A percentile compares a stretch with the other conserved stretches of the same genome.
Evolutionary conservation across 75 land plant species (phyloP).

Genomic region (Pseudotsuga menziesii): DNA sequence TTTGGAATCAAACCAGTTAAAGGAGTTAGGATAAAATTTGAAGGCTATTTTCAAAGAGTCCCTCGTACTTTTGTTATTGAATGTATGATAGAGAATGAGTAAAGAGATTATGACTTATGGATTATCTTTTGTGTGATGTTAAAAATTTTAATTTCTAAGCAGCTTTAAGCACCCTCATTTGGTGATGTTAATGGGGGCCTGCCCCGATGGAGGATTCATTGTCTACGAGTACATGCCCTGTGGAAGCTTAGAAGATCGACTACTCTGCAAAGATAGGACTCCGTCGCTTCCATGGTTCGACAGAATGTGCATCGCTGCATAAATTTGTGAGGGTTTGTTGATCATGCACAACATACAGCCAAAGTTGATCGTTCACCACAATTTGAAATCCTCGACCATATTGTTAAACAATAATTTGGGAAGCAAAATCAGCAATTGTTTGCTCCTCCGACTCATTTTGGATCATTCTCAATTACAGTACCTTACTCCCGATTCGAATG

Average conservation of each 20-base stretch:
- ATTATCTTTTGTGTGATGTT: too few relatives aligned
- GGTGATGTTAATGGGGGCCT: slow-evolving; percentile 12
- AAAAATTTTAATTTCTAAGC: too few relatives aligned
- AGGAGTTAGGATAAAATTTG: too few relatives aligned
- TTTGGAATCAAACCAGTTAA: too few relatives aligned
- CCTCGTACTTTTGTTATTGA: too few relatives aligned
- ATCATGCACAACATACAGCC: slow-evolving; percentile 7
- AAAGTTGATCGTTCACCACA: slow-evolving; percentile 16
- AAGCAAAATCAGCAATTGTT: slow-evolving; percentile 19
- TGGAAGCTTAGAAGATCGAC: slow-evolving; percentile 25
- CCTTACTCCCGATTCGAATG: neutral
- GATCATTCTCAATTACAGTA: neutral
- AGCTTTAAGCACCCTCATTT: slow-evolving; percentile 14
- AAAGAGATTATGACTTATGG: too few relatives aligned
- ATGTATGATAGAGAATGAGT: too few relatives aligned
- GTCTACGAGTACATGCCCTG: slow-evolving; percentile 31
- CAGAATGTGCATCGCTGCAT: neutral
- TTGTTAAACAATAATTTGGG: slow-evolving; percentile 17
- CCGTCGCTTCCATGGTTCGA: slow-evolving; percentile 11
- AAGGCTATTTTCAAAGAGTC: too few relatives aligned
- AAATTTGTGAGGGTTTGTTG: slow-evolving; percentile 1
- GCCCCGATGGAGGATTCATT: slow-evolving; percentile 10
- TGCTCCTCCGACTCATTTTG: slow-evolving; percentile 8
- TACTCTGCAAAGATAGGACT: slow-evolving; percentile 12
- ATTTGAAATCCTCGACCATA: slow-evolving; percentile 23